These are phyloP conservation scores for Protostelium mycophagum DNA, from an alignment of 78 protist species.

Conservation along the genomic window DNA sequence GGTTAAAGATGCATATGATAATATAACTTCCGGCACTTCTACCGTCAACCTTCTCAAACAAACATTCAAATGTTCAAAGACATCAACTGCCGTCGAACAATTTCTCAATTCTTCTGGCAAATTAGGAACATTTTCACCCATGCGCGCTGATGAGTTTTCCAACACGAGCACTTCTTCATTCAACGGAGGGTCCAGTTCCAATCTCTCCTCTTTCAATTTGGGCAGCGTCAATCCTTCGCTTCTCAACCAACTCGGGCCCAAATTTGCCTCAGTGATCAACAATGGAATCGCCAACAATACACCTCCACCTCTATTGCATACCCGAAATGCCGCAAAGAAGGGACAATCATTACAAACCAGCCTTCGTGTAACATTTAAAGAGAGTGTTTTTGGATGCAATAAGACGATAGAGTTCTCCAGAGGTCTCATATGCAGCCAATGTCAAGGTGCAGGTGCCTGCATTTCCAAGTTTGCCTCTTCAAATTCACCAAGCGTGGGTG, in stretches of 20 bases:
- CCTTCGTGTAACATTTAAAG: neutral
- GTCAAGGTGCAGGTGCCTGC: neutral
- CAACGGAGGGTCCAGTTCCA: neutral
- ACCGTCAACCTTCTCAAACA: neutral
- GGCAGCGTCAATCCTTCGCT: neutral
- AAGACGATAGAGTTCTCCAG: neutral
- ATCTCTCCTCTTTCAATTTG: neutral
- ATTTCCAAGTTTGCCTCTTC: neutral
- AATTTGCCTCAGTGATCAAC: neutral
- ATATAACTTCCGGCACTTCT: neutral
- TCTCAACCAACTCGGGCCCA: neutral
- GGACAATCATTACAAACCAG: neutral
- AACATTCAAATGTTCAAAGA: neutral
- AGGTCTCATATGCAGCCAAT: neutral
- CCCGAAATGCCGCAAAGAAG: neutral
- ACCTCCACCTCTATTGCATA: neutral
- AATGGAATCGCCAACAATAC: neutral
- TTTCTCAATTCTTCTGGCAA: neutral
- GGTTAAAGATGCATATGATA: neutral
- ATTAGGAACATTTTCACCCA: neutral
- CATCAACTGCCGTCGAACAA: neutral
- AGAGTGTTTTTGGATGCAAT: neutral
- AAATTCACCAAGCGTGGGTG: neutral
- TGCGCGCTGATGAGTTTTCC: neutral
- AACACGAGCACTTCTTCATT: neutral